Percentiles rank a stretch among this genome's conserved stretches.
Conservation (phyloP, 306 rosid species). For the Arachis stenosperma region DNA sequence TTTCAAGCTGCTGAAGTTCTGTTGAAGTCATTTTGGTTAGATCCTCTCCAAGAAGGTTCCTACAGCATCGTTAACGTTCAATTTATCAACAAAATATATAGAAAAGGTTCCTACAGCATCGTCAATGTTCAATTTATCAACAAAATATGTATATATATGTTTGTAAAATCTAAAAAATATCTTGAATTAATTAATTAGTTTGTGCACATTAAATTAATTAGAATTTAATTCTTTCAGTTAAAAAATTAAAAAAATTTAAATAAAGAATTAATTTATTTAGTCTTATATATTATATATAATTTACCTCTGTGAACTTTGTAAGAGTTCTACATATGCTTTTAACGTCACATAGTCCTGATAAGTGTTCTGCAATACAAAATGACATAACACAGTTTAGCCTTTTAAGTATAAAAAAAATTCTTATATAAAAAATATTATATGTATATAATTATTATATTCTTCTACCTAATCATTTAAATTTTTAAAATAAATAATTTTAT, state of each 20-base stretch:
- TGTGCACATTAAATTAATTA: too few relatives aligned
- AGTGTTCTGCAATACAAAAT: constrained; percentile 52
- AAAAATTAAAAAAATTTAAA: too few relatives aligned
- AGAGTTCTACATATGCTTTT: constrained; percentile 61
- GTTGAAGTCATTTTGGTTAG: constrained; percentile 47
- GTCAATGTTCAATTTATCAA: too few relatives aligned
- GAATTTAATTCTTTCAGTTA: background rate
- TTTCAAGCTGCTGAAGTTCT: constrained; percentile 64
- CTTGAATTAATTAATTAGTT: too few relatives aligned
- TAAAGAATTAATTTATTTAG: background rate
- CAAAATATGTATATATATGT: too few relatives aligned
- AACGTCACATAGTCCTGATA: constrained; percentile 61
- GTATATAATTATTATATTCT: too few relatives aligned
- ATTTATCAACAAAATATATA: too few relatives aligned
- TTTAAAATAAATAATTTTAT: too few relatives aligned
- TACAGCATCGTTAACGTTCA: constrained; percentile 9
- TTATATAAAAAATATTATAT: too few relatives aligned
- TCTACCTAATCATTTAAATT: too few relatives aligned
- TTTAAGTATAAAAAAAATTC: too few relatives aligned
- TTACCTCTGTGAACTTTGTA: constrained; percentile 68
- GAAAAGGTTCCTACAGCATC: constrained; percentile 48
- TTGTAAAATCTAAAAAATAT: too few relatives aligned
- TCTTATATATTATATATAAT: background rate
- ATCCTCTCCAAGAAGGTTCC: constrained; percentile 74
- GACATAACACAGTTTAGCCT: background rate